Percentiles rank a stretch among this genome's conserved stretches.
Evolutionary conservation across 2,329 filamentous ascomycete genomes (phyloP).

Genomic region (Microcyclosporella mali): DNA sequence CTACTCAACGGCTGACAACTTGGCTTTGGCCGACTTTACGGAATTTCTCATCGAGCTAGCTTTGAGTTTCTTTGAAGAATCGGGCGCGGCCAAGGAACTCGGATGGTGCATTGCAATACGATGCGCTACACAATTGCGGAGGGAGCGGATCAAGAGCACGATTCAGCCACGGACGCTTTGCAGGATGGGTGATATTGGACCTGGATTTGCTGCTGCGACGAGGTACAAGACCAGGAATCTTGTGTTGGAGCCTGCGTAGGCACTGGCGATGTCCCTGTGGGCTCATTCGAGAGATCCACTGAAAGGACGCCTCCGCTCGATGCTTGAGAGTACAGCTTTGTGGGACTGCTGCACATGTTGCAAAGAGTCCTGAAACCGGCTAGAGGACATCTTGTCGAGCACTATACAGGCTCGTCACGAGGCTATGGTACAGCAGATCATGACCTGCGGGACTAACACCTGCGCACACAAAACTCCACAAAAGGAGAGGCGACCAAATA

Average conservation of each 20-base stretch:
- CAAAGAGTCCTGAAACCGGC: too few relatives aligned
- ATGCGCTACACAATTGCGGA: conserved; percentile 1
- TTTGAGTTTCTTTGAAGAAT: conserved; percentile 10
- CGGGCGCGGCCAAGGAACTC: conserved; percentile 8
- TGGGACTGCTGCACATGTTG: too few relatives aligned
- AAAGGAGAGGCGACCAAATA: too few relatives aligned
- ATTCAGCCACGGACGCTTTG: conserved; percentile 9
- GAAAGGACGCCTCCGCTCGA: too few relatives aligned
- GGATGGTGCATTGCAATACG: conserved; percentile 8
- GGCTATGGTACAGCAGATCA: too few relatives aligned
- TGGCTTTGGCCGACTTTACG: conserved; percentile 7
- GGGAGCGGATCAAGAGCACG: conserved; percentile 5
- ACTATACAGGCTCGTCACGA: too few relatives aligned
- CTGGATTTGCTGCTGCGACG: conserved; percentile 3
- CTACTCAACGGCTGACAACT: conserved; percentile 4
- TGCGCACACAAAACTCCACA: too few relatives aligned
- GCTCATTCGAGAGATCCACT: too few relatives aligned
- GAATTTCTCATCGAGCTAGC: conserved; percentile 9
- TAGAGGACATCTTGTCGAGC: too few relatives aligned
- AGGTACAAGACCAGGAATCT: neutral
- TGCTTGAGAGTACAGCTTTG: too few relatives aligned
- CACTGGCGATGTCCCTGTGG: too few relatives aligned
- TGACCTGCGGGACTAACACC: too few relatives aligned
- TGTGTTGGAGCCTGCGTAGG: neutral
- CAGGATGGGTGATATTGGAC: conserved; percentile 9